A percentile compares a stretch with the other conserved stretches of the same genome.
Evolutionary conservation across 345 rosid species (phyloP).

Genomic region (Gossypium anomalum): DNA sequence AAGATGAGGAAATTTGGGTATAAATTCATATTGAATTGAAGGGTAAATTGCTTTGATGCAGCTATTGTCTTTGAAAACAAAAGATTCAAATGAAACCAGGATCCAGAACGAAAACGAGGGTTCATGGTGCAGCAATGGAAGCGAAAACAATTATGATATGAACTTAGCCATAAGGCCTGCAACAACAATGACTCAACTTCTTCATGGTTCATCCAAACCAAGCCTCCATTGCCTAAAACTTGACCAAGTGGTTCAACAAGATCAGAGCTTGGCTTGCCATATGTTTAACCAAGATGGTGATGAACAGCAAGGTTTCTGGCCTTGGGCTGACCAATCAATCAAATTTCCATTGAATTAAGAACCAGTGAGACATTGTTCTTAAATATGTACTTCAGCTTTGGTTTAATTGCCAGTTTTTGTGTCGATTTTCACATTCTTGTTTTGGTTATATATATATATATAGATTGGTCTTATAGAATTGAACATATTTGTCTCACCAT

Average conservation of each 20-base stretch:
- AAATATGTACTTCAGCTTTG: conserved; percentile 11
- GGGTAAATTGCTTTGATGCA: conserved; percentile 21
- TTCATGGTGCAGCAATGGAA: conserved; percentile 66
- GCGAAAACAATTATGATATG: conserved; percentile 50
- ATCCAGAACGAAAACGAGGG: conserved; percentile 58
- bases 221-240: conserved; percentile 41
- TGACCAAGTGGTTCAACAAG: conserved; percentile 53
- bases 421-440: conserved; percentile 13
- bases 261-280: conserved; percentile 43
- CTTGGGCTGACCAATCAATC: conserved; percentile 72
- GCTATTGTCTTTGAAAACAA: conserved; percentile 51
- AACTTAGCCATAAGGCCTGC: conserved; percentile 46
- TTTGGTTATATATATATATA: conserved; percentile 15
- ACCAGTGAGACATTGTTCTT: background rate
- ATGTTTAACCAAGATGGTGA: conserved; percentile 50
- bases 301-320: conserved; percentile 69
- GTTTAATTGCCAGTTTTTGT: conserved; percentile 15
- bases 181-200: conserved; percentile 40
- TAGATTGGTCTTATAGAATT: conserved; percentile 28
- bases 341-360: conserved; percentile 44
- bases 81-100: conserved; percentile 42
- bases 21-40: too few species aligned
- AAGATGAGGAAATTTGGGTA: background rate
- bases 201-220: conserved; percentile 39
- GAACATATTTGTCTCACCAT: conserved; percentile 29